Base-by-base conservation (phyloP, 768 basidiomycete species). In the Pluteus cervinus region DNA sequence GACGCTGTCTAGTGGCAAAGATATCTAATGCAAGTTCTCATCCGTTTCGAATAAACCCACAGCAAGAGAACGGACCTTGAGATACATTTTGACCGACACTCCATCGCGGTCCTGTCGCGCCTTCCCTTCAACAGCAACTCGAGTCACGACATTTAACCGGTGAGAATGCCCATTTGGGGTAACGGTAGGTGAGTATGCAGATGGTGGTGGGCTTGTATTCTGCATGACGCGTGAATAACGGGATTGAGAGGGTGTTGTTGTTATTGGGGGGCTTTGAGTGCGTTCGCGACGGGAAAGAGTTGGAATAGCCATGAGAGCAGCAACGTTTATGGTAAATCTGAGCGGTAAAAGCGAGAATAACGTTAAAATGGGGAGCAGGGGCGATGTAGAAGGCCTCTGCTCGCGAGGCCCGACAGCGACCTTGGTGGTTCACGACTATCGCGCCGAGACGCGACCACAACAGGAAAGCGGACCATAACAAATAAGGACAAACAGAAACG, bases 91-190 rank as follows among this genome's bases (percentile, higher is more conserved):
- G 35, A 88, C 73, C 12, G 73, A 62, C 24, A 75, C 82, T 25
- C 76, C 80, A 50, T 85, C 81, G 30, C 73, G 63, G 2, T 71
- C 75, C 39, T 73, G 71, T 56, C 75, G 81, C 15, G 78, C 76
- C 57, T 76, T 80, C 21, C 85, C 86, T 51, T 86, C 81, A 33
- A 88, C 75, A 16, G 76, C 78, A 22, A 87, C 69, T 35, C 81
- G 79, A 32, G 82, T 79, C 3, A 86, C 82, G 11, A 87, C 62
- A 51, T 84, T 85, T 35, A 79, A 50, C 51, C 73, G 79, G 34
- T 66, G 65, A 39, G 57, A 59, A 14, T 61, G 59, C 6, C 65
- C 61, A 16, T 56, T 61, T 7, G 71, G 60, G 0, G 68, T 71
- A 26, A 73, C 46, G 3, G 72, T 73, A 15, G 73, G 68, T 4